These are phyloP conservation scores for Capronia coronata DNA, from an alignment of 2,329 filamentous ascomycete genomes.

Conservation along the genomic window DNA sequence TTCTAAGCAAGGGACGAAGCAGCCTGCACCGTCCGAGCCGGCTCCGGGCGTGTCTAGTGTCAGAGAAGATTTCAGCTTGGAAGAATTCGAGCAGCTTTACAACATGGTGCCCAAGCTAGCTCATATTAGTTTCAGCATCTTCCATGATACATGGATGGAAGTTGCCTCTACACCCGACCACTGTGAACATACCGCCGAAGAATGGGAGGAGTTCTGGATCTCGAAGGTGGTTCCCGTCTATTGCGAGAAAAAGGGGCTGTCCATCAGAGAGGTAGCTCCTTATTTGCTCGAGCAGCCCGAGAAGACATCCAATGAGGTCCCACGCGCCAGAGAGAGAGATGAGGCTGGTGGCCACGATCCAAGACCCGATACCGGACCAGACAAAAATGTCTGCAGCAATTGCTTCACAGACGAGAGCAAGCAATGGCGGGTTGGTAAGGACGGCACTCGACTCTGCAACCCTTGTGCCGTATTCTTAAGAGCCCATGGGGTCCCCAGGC, in stretches of 20 bases:
- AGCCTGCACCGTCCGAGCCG: not conserved
- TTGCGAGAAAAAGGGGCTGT: constrained; percentile 15
- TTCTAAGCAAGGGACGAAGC: not conserved
- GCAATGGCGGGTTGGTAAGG: constrained; percentile 9
- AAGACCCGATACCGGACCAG: not conserved
- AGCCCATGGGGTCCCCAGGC: constrained; percentile 7
- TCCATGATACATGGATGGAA: constrained; percentile 28
- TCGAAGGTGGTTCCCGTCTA: constrained; percentile 25
- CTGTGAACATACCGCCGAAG: constrained; percentile 11
- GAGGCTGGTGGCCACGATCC: not conserved
- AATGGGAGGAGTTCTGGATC: constrained; percentile 25
- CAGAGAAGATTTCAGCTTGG: not conserved
- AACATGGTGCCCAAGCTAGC: constrained; percentile 25
- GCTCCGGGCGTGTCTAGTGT: not conserved
- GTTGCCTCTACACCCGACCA: constrained; percentile 26
- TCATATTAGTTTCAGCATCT: constrained; percentile 18
- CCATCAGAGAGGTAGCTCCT: constrained; percentile 15
- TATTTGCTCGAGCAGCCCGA: constrained; percentile 2
- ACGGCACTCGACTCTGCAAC: constrained; percentile 11
- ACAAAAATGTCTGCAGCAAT: constrained; percentile 10
- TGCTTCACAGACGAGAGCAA: constrained; percentile 13
- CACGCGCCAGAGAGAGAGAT: not conserved
- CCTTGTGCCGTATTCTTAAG: constrained; percentile 14
- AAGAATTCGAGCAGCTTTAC: constrained; percentile 22
- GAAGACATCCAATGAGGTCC: not conserved